Evolutionary conservation across 1,284 basidiomycete species (phyloP), one percentile per base, ranked within the genome.

Genomic region (Tetrapyrgos nigripes): DNA sequence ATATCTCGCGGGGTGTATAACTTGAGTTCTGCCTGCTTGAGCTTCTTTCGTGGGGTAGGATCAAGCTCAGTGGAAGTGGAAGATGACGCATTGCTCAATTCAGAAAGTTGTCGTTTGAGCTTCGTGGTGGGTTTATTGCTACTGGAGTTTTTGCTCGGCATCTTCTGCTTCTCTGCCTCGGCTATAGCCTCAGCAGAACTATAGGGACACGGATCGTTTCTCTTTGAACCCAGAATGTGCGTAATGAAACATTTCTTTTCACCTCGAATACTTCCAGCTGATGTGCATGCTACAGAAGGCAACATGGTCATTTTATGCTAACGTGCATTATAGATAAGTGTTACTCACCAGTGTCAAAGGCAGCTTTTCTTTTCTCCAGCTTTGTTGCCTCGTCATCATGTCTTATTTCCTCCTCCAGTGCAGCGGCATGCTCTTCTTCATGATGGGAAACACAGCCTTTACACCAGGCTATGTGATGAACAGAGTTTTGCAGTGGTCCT

Each of bases 201-300:
- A 44, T 57, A 51, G 3, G 40, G 28, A 35, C 59, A 61, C 1
- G 55, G 14, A 8, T 31, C 21, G 6, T 43, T 9, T 9, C 26
- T 21, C 10, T 21, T 27, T 21, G 48, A 49, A n/a, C 58, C 58
- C 28, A 51, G 31, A 21, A 60, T 43, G 40, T 56, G 58, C 13
- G 58, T 50, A 9, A 55, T 28, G 27, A 55, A 37, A 21, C 48
- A 35, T 4, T 27, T 35, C 23, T 37, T 44, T 19, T 26, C 35
- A 35, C 58, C 26, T 43, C 47, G 40, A 33, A 44, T 17, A 23
- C 35, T 45, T 46, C 19, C 23, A 6, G 43, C 43, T 26, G 52
- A 14, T 27, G 19, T 26, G 31, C 58, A 56, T n/a, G 54, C 58
- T 60, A 29, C n/a, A 21, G n/a, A 28, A 27, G 21, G 21, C 28